Evolutionary conservation across 139 green algal species (phyloP), one percentile per base, ranked within the genome.

Genomic region (Nannochloris sp.): DNA sequence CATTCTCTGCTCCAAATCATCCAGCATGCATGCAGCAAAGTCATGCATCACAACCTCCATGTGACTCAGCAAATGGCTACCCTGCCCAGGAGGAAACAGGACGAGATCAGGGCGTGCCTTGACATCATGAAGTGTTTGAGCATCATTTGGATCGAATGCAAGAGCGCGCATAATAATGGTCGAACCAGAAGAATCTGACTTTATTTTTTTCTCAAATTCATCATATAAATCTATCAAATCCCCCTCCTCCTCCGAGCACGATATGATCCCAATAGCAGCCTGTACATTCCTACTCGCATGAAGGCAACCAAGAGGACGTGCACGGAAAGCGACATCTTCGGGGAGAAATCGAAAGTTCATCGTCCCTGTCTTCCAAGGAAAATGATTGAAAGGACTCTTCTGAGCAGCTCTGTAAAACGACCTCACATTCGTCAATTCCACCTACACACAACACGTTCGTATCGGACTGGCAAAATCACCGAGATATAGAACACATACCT

Each of bases 41-140:
- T 91, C 85, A 29, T 80, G 74, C 86, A 95, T 95, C 56, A 91
- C 84, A 36, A 90, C 80, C 61, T 86, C 77, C 30, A 87, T 63
- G 59, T 93, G 79, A 63, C 85, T 72, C 36, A 79, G 62, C 36
- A 87, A 48, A 61, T 79, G 61, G 50, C 76, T 43, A 20, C 16
- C 31, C 40, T 87, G 69, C 37, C 69, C 73, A 78, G 76, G 80
- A 36, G 87, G 87, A 64, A 95, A 91, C 59, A 90, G 78, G 30
- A 95, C 80, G 40, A 95, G 70, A 59, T 89, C 64, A 6, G 30
- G 29, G 49, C 68, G 68, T 25, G 59, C 44, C 37, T 72, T 66
- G 43, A 56, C 59, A 58, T 75, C 65, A 1, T 61, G 29, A 9
- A 65, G 59, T 49, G 87, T 71, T 61, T 89, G 82, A 13, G 67